A percentile compares a stretch with the other conserved stretches of the same genome.
Conservation (phyloP, 768 basidiomycete species). For the Psilocybe subaeruginosa region DNA sequence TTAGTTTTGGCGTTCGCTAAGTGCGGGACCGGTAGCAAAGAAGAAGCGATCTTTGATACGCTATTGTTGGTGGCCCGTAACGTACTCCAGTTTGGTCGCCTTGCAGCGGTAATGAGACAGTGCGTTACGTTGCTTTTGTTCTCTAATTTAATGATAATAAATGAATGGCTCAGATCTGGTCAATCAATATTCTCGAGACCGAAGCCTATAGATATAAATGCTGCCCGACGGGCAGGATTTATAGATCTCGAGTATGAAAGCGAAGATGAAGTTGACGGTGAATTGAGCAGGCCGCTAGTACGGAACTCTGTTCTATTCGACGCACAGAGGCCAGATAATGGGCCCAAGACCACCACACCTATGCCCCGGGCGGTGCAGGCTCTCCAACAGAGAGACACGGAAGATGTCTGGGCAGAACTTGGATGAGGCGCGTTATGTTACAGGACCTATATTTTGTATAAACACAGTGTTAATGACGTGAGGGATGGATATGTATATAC, state of each 20-base stretch:
- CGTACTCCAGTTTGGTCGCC: constrained; percentile 87
- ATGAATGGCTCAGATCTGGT: constrained; percentile 59
- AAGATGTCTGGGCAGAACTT: constrained; percentile 75
- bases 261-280: constrained; percentile 64
- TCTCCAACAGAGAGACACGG: constrained; percentile 56
- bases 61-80: constrained; percentile 91
- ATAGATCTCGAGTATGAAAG: constrained; percentile 78
- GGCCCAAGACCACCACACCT: constrained; percentile 41
- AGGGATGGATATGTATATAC: not conserved
- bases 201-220: constrained; percentile 82
- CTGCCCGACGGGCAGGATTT: constrained; percentile 67
- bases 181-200: constrained; percentile 88
- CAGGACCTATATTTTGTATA: not conserved
- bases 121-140: constrained; percentile 41
- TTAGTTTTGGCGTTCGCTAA: constrained; percentile 88
- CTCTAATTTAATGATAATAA: constrained; percentile 8
- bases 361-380: constrained; percentile 67
- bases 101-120: constrained; percentile 95
- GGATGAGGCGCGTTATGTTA: constrained; percentile 34
- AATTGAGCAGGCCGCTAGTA: constrained; percentile 61
- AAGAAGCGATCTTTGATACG: constrained; percentile 94
- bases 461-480: not conserved
- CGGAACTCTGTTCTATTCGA: constrained; percentile 70
- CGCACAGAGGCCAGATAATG: constrained; percentile 31
- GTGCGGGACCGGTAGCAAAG: constrained; percentile 81